Percentiles rank a stretch among this genome's conserved stretches.
Evolutionary conservation across 768 basidiomycete species (phyloP).

Genomic region (Crucibulum laeve): DNA sequence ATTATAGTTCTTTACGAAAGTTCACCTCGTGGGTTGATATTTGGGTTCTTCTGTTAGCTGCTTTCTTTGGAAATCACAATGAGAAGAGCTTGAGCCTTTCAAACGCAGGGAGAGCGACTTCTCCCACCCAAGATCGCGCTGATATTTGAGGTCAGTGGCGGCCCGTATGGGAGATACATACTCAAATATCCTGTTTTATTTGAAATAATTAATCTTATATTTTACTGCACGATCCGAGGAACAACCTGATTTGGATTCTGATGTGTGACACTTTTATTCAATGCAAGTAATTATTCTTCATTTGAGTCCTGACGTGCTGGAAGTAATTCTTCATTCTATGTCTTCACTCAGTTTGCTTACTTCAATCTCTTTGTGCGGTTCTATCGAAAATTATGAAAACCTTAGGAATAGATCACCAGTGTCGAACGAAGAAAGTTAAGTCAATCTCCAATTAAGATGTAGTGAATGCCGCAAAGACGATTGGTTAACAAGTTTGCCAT

Average conservation of each 20-base stretch:
- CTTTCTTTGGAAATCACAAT: slow-evolving; percentile 20
- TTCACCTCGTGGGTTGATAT: slow-evolving; percentile 72
- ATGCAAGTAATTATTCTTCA: no score
- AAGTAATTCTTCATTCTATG: no score
- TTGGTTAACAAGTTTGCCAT: slow-evolving; percentile 8
- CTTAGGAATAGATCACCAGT: slow-evolving; percentile 4
- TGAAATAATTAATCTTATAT: no score
- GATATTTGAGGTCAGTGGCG: slow-evolving; percentile 45
- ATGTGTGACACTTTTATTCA: no score
- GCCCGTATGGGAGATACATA: slow-evolving; percentile 62
- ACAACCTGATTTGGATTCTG: no score
- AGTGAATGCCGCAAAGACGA: slow-evolving; percentile 6
- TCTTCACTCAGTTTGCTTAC: slow-evolving; percentile 3
- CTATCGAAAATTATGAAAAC: slow-evolving; percentile 7
- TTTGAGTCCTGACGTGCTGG: no score
- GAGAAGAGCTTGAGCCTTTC: slow-evolving; percentile 51
- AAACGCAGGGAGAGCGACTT: slow-evolving; percentile 50
- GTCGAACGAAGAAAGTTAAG: slow-evolving; percentile 6
- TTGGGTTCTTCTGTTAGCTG: slow-evolving; percentile 47
- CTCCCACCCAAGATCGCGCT: slow-evolving; percentile 70
- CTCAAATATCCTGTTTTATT: neutral
- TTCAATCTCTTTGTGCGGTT: slow-evolving; percentile 5
- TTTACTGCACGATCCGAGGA: no score
- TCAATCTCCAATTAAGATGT: no score
- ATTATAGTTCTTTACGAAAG: slow-evolving; percentile 46